Base-by-base conservation (phyloP, 2,329 filamentous ascomycete genomes). In the Aureobasidium pullulans region DNA sequence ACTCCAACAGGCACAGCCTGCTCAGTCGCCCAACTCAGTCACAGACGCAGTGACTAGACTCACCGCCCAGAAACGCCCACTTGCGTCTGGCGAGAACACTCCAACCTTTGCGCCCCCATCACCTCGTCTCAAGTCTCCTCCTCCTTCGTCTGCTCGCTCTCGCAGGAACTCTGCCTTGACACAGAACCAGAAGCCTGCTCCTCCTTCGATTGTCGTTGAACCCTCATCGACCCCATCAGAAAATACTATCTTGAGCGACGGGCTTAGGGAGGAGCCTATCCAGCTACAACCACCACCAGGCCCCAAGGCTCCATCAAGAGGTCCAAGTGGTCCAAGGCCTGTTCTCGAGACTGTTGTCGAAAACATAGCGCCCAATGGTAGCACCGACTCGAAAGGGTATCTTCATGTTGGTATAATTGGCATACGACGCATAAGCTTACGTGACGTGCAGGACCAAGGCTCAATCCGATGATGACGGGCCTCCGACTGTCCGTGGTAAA, bases 61-160 rank as follows among this genome's bases (percentile, higher is more conserved):
- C 57, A 79, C 85, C 46, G 80, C 87, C 13, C 81, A 86, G 67
- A 90, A 91, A 71, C 75, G 76, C 62, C 69, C 72, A 52, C 70
- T 77, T 54, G 80, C 87, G 19, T 70, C 70, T 59, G 73, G 74
- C 49, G 75, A 77, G 57, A 76, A 67, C 60, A 80, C 80, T 57
- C 84, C 84, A 63, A 82, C 86, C 73, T 93, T 57, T 28, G 32
- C 89, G 88, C 88, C 89, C 29, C 75, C 87, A 62, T 92, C 89
- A 48, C 89, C 89, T 47, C 82, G 89, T 63, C 72, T 94, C 64
- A 88, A 86, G 70, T 91, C 89, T 7, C 89, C 89, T 58, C 88
- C 89, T 19, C 88, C 88, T 11, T 70, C 76, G 39, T 67, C 69
- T 57, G 71, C 73, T 3, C 73, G 69, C 54, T 77, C 75, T 32